Base-by-base conservation (phyloP, 164 flowering plant genomes). In the Tinospora cordifolia region DNA sequence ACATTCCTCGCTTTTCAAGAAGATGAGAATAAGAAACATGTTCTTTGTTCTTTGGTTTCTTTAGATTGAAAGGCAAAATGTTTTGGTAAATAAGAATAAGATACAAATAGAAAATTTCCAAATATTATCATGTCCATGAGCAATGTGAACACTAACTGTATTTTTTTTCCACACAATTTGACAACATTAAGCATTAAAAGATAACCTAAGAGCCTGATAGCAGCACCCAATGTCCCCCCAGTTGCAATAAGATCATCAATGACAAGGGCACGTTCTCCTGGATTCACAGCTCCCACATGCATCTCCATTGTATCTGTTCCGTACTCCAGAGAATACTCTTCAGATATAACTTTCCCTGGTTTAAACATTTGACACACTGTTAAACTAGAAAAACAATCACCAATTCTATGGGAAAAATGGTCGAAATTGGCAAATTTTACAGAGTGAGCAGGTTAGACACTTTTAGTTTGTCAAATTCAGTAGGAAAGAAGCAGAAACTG, bases 221-320 rank as follows among this genome's bases (percentile, higher is more conserved):
- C 98, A 66, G 99, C 99, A 81, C 79, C 72, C 66, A 94, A 76
- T 77, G 98, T 94, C 8, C 99, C 99, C 25, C 99, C 99, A 72
- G 99, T 94, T 66, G 99, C 99, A 81, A 94, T 86, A 69, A 94
- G 90, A 77, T 94, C 99, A 76, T 94, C 99, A n/a, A 94, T 79
- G 24, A 94, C 70, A 51, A 94, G 68, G 41, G 91, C 98, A 67
- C 92, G 93, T 47, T 94, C 99, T 64, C 97, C 98, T 54, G 85
- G 81, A 60, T 90, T 68, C 54, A 92, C 97, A 75, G 99, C 99
- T 22, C 98, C 99, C 3, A 92, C 92, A 77, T 94, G 99, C 95
- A 94, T 94, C 84, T 94, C 99, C 66, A 94, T 85, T 67, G 7
- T 79, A 76, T 94, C 99, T 64, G 89, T 88, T 81, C 99, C 99